phyloP scores from a whole-genome alignment of 2,329 filamentous ascomycete genomes.

The Arthroderma uncinatum region DNA sequence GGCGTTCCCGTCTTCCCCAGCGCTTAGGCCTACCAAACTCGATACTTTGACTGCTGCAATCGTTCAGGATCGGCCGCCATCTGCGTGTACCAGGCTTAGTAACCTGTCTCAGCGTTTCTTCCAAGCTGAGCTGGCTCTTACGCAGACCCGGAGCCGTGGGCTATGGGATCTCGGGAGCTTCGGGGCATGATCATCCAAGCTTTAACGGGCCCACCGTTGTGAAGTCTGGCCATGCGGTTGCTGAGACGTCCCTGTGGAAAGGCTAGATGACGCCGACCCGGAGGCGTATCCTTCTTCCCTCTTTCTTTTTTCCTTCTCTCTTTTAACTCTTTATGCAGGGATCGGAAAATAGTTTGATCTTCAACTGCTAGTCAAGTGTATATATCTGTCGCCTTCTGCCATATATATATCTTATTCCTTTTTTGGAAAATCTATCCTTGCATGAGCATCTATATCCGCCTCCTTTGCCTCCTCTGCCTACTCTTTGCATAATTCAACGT shows the following conservation, averaged over 20 bases:
- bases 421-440: not conserved
- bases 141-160: not conserved
- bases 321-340: not conserved
- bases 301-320: not conserved
- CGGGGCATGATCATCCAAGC: not conserved
- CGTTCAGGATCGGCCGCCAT: not conserved
- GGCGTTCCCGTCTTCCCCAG: not conserved
- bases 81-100: not conserved
- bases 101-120: not conserved
- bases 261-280: not conserved
- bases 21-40: not conserved
- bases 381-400: constrained; percentile 4
- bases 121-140: not conserved
- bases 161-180: not conserved
- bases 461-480: not conserved
- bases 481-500: not conserved
- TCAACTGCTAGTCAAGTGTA: not conserved
- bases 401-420: not conserved
- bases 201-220: not conserved
- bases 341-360: not conserved
- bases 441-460: not conserved
- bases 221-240: not conserved
- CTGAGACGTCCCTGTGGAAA: not conserved
- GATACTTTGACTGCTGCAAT: not conserved
- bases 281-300: not conserved